phyloP scores from a whole-genome alignment of 768 basidiomycete genomes.

The Lactifluus pinguis region DNA sequence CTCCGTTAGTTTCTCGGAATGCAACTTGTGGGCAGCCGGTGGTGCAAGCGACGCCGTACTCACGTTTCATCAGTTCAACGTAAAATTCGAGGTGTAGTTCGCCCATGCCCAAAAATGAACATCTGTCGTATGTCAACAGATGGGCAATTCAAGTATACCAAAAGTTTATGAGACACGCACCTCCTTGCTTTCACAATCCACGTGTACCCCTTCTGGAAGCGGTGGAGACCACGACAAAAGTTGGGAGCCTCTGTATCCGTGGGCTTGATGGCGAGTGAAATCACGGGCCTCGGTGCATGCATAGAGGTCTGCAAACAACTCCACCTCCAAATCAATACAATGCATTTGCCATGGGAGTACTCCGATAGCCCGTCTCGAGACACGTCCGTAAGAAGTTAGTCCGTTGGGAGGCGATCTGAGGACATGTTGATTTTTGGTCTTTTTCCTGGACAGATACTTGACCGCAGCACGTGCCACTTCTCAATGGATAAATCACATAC shows the following conservation, averaged over 20 bases:
- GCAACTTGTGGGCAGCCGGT: slow-evolving; percentile 96
- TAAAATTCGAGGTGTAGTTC: slow-evolving; percentile 98
- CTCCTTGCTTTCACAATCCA: slow-evolving; percentile 92
- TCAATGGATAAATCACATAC: too few relatives aligned
- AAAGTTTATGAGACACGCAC: slow-evolving; percentile 29
- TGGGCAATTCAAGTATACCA: neutral
- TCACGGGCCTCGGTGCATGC: slow-evolving; percentile 98
- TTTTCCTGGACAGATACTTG: too few relatives aligned
- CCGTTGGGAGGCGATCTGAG: too few relatives aligned
- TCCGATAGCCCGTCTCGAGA: too few relatives aligned
- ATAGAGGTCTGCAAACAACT: slow-evolving; percentile 67
- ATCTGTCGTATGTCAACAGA: slow-evolving; percentile 43
- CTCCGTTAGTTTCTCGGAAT: slow-evolving; percentile 87
- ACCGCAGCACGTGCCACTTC: too few relatives aligned
- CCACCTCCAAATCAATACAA: neutral
- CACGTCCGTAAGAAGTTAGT: too few relatives aligned
- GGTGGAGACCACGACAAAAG: slow-evolving; percentile 92
- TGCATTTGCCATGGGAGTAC: too few relatives aligned
- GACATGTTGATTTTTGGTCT: too few relatives aligned
- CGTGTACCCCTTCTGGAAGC: slow-evolving; percentile 96
- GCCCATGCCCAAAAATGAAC: slow-evolving; percentile 97
- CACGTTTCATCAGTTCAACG: slow-evolving; percentile 96
- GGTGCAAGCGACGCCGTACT: slow-evolving; percentile 87
- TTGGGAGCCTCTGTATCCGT: slow-evolving; percentile 90
- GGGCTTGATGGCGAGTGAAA: slow-evolving; percentile 89